Base-by-base conservation (phyloP, 2,329 filamentous ascomycete genomes). In the Fusarium robinianum region DNA sequence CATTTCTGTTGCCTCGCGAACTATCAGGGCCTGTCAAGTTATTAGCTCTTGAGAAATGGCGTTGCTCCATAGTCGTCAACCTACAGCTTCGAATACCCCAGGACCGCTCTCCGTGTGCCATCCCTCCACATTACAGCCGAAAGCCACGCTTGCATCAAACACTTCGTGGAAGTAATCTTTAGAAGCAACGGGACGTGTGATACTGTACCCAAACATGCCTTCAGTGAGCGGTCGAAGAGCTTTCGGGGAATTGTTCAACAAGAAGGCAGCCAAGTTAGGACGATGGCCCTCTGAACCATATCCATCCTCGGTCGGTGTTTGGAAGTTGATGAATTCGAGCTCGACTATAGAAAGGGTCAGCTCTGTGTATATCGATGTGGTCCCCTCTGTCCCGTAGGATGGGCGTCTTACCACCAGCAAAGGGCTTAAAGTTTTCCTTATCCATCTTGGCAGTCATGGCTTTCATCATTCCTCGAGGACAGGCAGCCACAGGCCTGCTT, bases 51-150 rank as follows among this genome's bases (percentile, higher is more conserved):
- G 7, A 11, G n/a, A n/a, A 6, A n/a, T 5, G 9, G 7, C 5
- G 2, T 14, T 38, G 8, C 9, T n/a, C 5, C 11, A 15, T 16
- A 10, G 26, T 79, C 2, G 8, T 7, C 10, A 11, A 19, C 44
- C 21, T 32, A 55, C 51, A 10, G 25, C 32, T 30, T 44, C 36
- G 16, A 41, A 53, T 5, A 53, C 50, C 2, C 87, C 87, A 2
- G 88, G 88, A 1, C 87, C 87, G 56, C 83, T 87, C 67, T 92
- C 87, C 1, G 88, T 91, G 67, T 92, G 87, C 87, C 88, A 92
- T 18, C 88, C 86, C 63, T 92, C 87, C 31, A 92, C 81, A 37
- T 83, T 78, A 55, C 86, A 88, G 35, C 79, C 75, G 69, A 90
- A 90, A 55, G 83, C 76, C 49, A 78, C 76, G 65, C 86, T 88